A percentile compares a stretch with the other conserved stretches of the same genome.
phyloP scores from a whole-genome alignment of 176 grass and related monocot species.

The barley (Hordeum vulgare) region DNA sequence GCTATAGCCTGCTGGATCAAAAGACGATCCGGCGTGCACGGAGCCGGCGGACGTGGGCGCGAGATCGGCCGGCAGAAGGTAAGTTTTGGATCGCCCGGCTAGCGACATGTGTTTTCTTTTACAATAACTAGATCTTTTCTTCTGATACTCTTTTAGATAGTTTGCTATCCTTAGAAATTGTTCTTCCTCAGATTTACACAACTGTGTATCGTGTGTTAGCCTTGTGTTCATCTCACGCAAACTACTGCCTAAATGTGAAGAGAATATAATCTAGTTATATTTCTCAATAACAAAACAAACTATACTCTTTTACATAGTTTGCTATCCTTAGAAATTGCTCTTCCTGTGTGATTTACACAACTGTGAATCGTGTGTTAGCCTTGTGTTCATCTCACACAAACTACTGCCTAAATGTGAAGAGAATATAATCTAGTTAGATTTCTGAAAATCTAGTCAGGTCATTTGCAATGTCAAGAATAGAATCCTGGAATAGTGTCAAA shows the following conservation, averaged over 20 bases:
- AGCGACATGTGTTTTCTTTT: background rate
- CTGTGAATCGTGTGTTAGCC: slow-evolving; percentile 1
- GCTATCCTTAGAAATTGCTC: background rate
- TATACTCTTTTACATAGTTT: background rate
- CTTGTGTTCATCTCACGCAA: slow-evolving; percentile 25
- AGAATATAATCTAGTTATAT: slow-evolving; percentile 26
- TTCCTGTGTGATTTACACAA: background rate
- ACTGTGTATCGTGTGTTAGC: slow-evolving; percentile 5
- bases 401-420: background rate
- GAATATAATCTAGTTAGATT: slow-evolving; percentile 27
- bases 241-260: background rate
- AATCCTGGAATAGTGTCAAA: slow-evolving; percentile 24
- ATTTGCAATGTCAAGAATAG: slow-evolving; percentile 29
- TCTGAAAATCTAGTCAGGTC: background rate
- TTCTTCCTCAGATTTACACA: background rate
- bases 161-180: slow-evolving; percentile 4
- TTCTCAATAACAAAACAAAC: too few relatives aligned
- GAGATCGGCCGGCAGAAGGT: too few relatives aligned
- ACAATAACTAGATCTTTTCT: background rate
- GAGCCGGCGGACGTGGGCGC: too few relatives aligned
- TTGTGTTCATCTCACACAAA: slow-evolving; percentile 24
- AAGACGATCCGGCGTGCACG: too few relatives aligned
- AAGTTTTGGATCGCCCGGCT: too few relatives aligned
- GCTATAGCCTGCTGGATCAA: too few relatives aligned
- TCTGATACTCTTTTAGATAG: background rate